Percentiles rank a stretch among this genome's conserved stretches.
phyloP scores from a whole-genome alignment of 352 stramenopile genomes.

The Elongisporangium anandrum region DNA sequence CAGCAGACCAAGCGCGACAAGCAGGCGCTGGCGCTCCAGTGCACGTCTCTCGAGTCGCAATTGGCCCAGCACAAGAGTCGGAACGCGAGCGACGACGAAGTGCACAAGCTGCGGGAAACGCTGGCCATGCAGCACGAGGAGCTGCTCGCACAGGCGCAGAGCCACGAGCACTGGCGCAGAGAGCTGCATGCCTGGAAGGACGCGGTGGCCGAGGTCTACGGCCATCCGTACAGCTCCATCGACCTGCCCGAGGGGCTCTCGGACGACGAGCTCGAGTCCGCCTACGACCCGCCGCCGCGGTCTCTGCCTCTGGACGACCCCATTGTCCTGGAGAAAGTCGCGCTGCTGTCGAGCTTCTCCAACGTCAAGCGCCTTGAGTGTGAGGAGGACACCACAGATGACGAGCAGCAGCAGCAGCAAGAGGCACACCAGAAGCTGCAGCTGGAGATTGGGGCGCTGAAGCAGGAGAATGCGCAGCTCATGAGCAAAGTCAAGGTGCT shows the following conservation, averaged over 20 bases:
- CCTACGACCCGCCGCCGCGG: background rate
- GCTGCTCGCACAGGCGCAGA: background rate
- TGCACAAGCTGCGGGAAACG: constrained; percentile 13
- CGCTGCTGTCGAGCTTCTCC: constrained; percentile 16
- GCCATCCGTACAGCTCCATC: background rate
- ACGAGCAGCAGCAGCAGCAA: constrained; percentile 1
- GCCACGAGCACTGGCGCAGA: background rate
- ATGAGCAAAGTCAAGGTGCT: background rate
- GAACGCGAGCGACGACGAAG: constrained; percentile 13
- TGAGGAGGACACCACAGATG: constrained; percentile 20
- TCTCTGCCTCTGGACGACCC: background rate
- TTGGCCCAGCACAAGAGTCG: constrained; percentile 3
- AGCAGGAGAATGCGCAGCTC: background rate
- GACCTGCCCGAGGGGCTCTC: background rate
- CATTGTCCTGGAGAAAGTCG: constrained; percentile 11
- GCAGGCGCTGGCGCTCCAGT: constrained; percentile 17
- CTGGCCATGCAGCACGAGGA: constrained; percentile 29
- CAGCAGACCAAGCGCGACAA: constrained; percentile 30
- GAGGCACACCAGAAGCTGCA: constrained; percentile 7
- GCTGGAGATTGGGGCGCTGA: constrained; percentile 12
- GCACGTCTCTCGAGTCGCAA: constrained; percentile 14
- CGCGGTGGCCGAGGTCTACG: background rate
- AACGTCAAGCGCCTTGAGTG: constrained; percentile 11
- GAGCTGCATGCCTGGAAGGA: background rate
- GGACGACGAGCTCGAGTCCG: background rate